Evolutionary conservation across 2,329 filamentous ascomycete species (phyloP), one percentile per base, ranked within the genome.

Genomic region (Fusarium bulbicola): DNA sequence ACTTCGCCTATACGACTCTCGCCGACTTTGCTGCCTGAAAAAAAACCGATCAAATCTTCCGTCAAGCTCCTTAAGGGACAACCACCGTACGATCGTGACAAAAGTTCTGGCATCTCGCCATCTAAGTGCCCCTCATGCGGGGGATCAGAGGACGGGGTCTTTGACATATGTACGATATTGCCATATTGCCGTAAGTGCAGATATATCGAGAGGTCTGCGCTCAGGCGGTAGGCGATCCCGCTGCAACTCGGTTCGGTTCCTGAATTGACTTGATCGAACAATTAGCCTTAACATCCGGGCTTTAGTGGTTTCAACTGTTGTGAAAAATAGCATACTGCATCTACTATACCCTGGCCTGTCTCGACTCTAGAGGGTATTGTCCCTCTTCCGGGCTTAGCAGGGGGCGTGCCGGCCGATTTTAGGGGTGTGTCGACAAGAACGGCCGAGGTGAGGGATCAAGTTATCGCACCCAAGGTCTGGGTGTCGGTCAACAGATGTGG

Each of bases 261-360:
- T 74, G 65, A 62, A 70, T 50, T 66, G 50, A 60, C 62, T 63
- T 57, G 62, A 59, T 74, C 76, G 63, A 76, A 53, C 64, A 73
- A 66, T 73, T 76, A 61, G 66, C 67, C 66, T 75, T 40, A 53
- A 63, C 72, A 71, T 56, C 67, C 66, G 66, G 66, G 59, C 50
- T 63, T 71, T 78, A 78, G 76, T 63, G 69, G 76, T 78, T 78
- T 78, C 76, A 68, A 75, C 63, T 78, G 73, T 74, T 70, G 74
- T 76, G 74, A 71, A 78, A 77, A 78, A 78, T 78, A 78, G 76
- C 62, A 77, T 49, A 74, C 59, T 54, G 59, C 74, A 66, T 77
- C 68, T 74, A 54, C 62, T 56, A 40, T 66, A 69, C 45, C 73
- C 74, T 63, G 54, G 65, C 32, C 56, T 58, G 56, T 56, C 64